Percentiles rank a stretch among this genome's conserved stretches.
These are phyloP conservation scores for Bipolaris victoriae DNA, from an alignment of 2,329 filamentous ascomycete genomes.

Conservation along the genomic window DNA sequence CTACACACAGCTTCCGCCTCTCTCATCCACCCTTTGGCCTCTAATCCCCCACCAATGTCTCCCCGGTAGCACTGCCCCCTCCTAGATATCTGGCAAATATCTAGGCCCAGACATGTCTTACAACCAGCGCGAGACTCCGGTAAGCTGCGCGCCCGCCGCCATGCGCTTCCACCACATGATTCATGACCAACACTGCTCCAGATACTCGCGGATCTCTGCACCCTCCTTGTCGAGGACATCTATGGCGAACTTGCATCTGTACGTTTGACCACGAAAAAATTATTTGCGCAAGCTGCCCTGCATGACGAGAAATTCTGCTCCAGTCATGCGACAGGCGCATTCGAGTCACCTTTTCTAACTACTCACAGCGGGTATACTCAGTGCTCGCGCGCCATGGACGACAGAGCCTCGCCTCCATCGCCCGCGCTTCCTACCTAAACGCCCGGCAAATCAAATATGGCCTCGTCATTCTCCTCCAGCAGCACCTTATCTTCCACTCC, in stretches of 20 bases:
- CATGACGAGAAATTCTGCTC: not conserved
- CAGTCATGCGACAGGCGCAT: conserved; percentile 17
- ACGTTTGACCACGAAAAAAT: conserved; percentile 37
- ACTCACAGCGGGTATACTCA: conserved; percentile 77
- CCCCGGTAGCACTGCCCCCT: conserved; percentile 32
- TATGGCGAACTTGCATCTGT: conserved; percentile 93
- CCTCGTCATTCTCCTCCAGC: conserved; percentile 83
- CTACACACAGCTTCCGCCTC: not conserved
- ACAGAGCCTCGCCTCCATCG: conserved; percentile 71
- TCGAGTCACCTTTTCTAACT: conserved; percentile 19
- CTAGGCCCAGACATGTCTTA: conserved; percentile 44
- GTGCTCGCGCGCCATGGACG: conserved; percentile 80
- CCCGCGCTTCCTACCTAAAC: conserved; percentile 73
- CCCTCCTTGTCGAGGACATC: conserved; percentile 84
- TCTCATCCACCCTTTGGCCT: not conserved
- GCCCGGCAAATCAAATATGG: conserved; percentile 80
- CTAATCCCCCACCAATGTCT: conserved; percentile 35
- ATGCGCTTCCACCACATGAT: conserved; percentile 32
- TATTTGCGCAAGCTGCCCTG: not conserved
- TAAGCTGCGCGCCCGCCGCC: conserved; percentile 28
- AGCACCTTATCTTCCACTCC: conserved; percentile 81
- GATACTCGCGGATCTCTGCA: conserved; percentile 84
- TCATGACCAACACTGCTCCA: conserved; percentile 59
- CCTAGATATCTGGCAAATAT: conserved; percentile 48
- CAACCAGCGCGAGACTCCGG: conserved; percentile 47